These are phyloP conservation scores for Malassezia sympodialis DNA, from an alignment of 1,284 basidiomycete species.

Conservation along the genomic window DNA sequence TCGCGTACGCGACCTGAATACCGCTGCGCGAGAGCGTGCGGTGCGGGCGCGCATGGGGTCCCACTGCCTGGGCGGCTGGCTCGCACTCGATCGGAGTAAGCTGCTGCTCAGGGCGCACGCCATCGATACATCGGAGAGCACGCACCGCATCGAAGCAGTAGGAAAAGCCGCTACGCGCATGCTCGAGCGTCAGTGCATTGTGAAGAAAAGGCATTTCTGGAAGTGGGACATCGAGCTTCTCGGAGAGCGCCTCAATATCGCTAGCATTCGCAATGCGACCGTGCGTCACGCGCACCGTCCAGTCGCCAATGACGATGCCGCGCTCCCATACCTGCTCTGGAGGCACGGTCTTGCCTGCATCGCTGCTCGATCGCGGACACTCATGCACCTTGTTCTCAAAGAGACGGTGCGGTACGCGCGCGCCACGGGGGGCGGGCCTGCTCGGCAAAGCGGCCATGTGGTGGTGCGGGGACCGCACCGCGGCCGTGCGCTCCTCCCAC, in stretches of 20 bases:
- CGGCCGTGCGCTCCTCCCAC: neutral
- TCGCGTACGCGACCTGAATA: slow-evolving; percentile 86
- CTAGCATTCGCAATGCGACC: slow-evolving; percentile 41
- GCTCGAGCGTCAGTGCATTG: slow-evolving; percentile 61
- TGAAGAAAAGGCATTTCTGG: slow-evolving; percentile 96
- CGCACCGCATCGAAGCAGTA: slow-evolving; percentile 62
- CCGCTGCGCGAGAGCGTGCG: slow-evolving; percentile 47
- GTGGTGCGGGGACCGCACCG: neutral
- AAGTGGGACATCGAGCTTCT: slow-evolving; percentile 67
- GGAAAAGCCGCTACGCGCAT: slow-evolving; percentile 56
- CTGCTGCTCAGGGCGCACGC: slow-evolving; percentile 59
- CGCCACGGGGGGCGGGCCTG: neutral
- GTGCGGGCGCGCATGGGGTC: neutral
- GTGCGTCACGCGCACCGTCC: slow-evolving; percentile 30
- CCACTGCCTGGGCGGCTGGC: neutral
- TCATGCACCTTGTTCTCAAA: slow-evolving; percentile 2
- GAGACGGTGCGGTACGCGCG: neutral
- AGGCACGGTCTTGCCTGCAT: neutral
- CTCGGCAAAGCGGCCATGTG: neutral
- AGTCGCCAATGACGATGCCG: slow-evolving; percentile 35
- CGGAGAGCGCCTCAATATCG: slow-evolving; percentile 55
- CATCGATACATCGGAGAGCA: slow-evolving; percentile 62
- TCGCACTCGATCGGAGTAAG: slow-evolving; percentile 4
- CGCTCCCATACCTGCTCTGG: slow-evolving; percentile 12
- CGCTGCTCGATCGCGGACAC: neutral